Evolutionary conservation across 2,329 filamentous ascomycete species (phyloP).

Genomic region (Eutypella sp.): DNA sequence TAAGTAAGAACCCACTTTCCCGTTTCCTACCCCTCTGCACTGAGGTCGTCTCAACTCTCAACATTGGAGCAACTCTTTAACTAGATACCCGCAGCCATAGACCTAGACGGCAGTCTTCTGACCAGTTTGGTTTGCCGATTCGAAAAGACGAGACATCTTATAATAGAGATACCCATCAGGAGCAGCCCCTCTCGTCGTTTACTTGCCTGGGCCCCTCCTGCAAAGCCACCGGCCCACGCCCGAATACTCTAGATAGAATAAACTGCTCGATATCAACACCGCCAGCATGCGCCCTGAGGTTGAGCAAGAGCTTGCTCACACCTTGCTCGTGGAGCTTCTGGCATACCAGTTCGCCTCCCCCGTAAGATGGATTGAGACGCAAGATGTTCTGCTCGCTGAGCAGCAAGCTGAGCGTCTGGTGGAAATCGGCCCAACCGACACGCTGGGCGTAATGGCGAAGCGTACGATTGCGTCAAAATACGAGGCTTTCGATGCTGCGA

Average conservation of each 20-base stretch:
- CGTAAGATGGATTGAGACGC: constrained; percentile 99
- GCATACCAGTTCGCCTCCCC: constrained; percentile 99
- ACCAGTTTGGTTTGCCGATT: neutral
- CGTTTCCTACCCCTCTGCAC: too few relatives aligned
- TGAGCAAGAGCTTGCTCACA: constrained; percentile 98
- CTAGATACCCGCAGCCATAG: neutral
- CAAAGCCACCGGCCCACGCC: constrained; percentile 3
- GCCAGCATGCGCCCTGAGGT: constrained; percentile 90
- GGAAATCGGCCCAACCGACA: constrained; percentile 94
- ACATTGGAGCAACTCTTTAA: too few relatives aligned
- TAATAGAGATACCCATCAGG: neutral
- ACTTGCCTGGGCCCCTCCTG: constrained; percentile 4
- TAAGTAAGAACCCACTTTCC: neutral
- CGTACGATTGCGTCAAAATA: constrained; percentile 94
- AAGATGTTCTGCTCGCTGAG: constrained; percentile 98
- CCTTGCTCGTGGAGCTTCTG: constrained; percentile 94
- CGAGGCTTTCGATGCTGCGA: constrained; percentile 95
- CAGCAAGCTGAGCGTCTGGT: constrained; percentile 96
- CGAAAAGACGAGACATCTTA: neutral
- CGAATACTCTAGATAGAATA: constrained; percentile 6
- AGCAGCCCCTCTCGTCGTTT: neutral
- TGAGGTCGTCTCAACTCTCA: too few relatives aligned
- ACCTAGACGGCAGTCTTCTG: neutral
- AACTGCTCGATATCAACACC: constrained; percentile 14
- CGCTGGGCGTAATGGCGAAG: constrained; percentile 95